Base-by-base conservation (phyloP, 345 rosid genomes). In the Camelina sativa region DNA sequence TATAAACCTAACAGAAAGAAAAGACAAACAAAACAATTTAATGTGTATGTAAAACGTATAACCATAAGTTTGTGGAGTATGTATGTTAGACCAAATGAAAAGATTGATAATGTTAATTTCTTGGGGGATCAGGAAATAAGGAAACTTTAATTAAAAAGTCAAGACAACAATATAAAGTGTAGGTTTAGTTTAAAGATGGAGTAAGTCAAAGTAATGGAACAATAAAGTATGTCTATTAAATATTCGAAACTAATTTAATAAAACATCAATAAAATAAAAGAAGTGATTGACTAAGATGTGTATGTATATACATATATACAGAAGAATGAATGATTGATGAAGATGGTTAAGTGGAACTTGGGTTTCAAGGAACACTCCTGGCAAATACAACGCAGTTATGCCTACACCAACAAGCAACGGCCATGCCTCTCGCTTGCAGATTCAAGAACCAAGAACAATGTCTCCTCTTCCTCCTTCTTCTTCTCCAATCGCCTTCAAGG, bases 401-500 rank as follows among this genome's bases (percentile, higher is more conserved):
- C 40, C 55, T 38, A 65, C 71, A 56, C 28, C 71, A 63, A 52
- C 76, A 62, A 63, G 76, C 61, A 70, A 76, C 66, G 46, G 11
- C 50, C 80, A 79, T 69, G 76, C 43, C 65, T 64, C 61, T 62
- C 79, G 48, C 35, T 25, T 77, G 68, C 79, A 80, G 62, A 75
- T 57, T 72, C 87, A 72, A 77, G 65, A 67, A 70, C 72, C 60
- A 64, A 67, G 62, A 77, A 50, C 67, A 71, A 70, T 54, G 58
- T 70, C 67, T 76, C 11, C 69, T 43, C 79, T 63, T 72, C 47
- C 65, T 28, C 8, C 37, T 38, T 11, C 62, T 8, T 58, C 74
- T 53, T 61, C 83, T 25, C 67, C 83, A 55, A 73, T n/a, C 76
- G 72, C 80, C 73, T 67, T 65, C 79, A 78, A 81, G 88, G 85